phyloP scores from a whole-genome alignment of 192 early-diverging fungal genomes.

The Coemansia sp. region DNA sequence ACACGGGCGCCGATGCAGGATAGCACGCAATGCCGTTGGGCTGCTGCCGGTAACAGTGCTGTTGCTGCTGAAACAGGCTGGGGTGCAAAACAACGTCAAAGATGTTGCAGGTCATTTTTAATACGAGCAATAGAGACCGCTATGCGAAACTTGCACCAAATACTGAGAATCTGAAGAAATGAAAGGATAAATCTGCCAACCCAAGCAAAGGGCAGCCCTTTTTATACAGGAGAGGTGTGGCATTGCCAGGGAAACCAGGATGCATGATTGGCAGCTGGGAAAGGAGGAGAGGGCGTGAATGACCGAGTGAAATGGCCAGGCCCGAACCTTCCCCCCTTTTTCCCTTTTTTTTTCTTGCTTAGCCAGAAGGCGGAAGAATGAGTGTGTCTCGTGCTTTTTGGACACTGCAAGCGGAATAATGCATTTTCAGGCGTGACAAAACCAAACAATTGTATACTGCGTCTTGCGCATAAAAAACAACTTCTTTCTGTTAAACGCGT shows the following conservation, averaged over 20 bases:
- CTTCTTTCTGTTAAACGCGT: too few relatives aligned
- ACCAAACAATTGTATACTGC: slow-evolving; percentile 9
- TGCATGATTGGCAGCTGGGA: neutral
- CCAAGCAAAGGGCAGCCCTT: too few relatives aligned
- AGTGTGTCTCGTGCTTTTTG: slow-evolving; percentile 11
- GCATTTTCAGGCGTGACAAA: slow-evolving; percentile 16
- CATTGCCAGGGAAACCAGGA: too few relatives aligned
- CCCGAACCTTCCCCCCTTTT: too few relatives aligned
- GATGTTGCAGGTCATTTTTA: slow-evolving; percentile 38
- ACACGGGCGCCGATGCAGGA: slow-evolving; percentile 7
- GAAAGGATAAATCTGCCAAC: too few relatives aligned
- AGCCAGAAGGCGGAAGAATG: slow-evolving; percentile 3
- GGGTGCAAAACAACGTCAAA: slow-evolving; percentile 51
- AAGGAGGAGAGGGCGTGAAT: neutral
- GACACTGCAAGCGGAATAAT: slow-evolving; percentile 5
- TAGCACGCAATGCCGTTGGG: slow-evolving; percentile 6
- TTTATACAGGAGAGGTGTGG: too few relatives aligned
- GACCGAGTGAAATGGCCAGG: slow-evolving; percentile 5
- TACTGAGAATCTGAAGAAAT: too few relatives aligned
- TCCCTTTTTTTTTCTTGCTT: too few relatives aligned
- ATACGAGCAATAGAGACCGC: neutral
- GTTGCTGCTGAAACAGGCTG: slow-evolving; percentile 31
- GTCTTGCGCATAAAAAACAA: neutral
- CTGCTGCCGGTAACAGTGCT: slow-evolving; percentile 5
- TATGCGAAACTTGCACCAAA: neutral